Base-by-base conservation (phyloP, 2,329 filamentous ascomycete genomes). In the Graphilbum fragrans region DNA sequence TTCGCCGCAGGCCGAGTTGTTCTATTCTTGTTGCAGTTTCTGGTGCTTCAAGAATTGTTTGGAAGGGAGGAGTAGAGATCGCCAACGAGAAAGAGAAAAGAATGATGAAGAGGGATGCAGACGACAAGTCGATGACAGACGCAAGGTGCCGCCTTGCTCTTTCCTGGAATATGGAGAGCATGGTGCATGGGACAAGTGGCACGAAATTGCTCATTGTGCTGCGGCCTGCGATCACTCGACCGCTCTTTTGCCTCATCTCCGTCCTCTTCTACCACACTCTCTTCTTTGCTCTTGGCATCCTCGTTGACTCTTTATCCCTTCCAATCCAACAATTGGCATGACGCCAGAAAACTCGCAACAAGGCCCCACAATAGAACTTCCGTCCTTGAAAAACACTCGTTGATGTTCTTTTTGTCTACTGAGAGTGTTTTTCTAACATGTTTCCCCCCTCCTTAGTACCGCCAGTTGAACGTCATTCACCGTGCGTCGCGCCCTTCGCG, bases 391-490 rank as follows among this genome's bases (percentile, higher is more conserved):
- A 86, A 87, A 86, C 85, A 94, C 86, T 94, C 86, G 86, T 94
- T 95, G 88, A 95, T 93, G 86, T 76, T 88, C 76, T 42, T 41
- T 32, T 36, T 45, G 35, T 45, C 37, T 44, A 39, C 42, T 41
- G 31, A 46, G 38, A 44, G 38, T 44, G 42, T 44, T 44, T 44
- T 41, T 37, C n/a, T 27, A 32, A 33, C 29, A 23, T 40, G 11
- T 41, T 42, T 34, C 88, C 29, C 25, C 25, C 12, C 87, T 94
- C 84, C 86, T 92, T 92, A 50, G 47, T 92, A 95, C 90, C 88
- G 90, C 77, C 90, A 96, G 79, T 77, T 96, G 74, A 94, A 96
- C 75, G 88, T 95, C 70, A 92, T 96, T 76, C 92, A 98, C 82
- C 90, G 92, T 68, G 92, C 92, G 65, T 93, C 87, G 62, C 88